Evolutionary conservation across 2,329 filamentous ascomycete species (phyloP).

Genomic region (Aphanocladium album): DNA sequence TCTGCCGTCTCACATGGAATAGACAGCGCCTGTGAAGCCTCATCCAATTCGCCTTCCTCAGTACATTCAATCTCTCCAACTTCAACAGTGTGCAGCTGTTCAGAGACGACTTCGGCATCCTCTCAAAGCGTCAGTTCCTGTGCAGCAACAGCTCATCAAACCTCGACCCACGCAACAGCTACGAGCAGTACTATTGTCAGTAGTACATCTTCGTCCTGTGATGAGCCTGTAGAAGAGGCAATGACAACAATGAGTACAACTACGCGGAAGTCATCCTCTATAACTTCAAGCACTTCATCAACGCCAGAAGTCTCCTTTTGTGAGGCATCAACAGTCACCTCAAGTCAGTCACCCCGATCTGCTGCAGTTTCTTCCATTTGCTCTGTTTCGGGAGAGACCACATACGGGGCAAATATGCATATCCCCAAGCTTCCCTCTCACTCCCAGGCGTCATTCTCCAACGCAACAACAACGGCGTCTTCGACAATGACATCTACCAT

Average conservation of each 20-base stretch:
- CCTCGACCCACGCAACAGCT: neutral
- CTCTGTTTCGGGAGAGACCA: neutral
- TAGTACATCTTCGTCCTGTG: neutral
- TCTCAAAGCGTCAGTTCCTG: neutral
- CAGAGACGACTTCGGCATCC: neutral
- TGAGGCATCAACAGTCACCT: neutral
- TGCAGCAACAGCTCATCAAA: neutral
- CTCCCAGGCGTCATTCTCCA: neutral
- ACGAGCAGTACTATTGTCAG: neutral
- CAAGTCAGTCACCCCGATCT: neutral
- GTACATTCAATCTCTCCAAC: neutral
- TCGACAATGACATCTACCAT: neutral
- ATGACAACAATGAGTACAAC: neutral
- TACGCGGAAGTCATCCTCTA: neutral
- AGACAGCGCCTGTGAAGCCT: neutral
- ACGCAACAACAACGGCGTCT: neutral
- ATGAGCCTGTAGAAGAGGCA: neutral
- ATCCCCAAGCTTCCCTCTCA: slow-evolving; percentile 4
- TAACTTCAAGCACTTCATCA: neutral
- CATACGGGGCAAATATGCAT: neutral
- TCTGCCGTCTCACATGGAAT: neutral
- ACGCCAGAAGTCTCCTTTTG: neutral
- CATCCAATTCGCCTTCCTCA: neutral
- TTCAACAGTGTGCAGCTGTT: neutral
- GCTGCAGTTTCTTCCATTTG: neutral